Base-by-base conservation (phyloP, 805 yeast species). In the Candida berthetii region DNA sequence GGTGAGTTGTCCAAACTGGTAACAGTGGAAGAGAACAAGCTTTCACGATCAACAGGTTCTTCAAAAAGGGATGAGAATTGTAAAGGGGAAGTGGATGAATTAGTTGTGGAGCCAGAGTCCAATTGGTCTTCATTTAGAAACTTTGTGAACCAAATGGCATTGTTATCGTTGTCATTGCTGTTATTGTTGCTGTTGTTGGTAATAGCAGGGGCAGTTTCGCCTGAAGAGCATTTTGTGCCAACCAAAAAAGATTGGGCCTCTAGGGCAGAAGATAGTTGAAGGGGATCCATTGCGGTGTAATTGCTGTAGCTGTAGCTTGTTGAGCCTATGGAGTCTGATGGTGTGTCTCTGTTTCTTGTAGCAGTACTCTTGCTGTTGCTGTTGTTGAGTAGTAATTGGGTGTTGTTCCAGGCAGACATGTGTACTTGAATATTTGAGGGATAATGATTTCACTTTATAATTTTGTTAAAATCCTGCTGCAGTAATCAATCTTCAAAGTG, bases 1-100 rank as follows among this genome's bases (percentile, higher is more conserved):
- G 64, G 64, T 1, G 62, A 57, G 34, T 57, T 59, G 32, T 52
- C 55, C 4, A 58, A 37, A 4, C 53, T 46, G n/a, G 57, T 59
- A 8, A 41, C 46, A 14, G 49, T 47, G 17, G 61, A 55, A 2
- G 57, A 49, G 38, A 55, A 51, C n/a, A 55, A 27, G 9, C 46
- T 41, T 15, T 38, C 22, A 50, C 47, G 50, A 3, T 41, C 42
- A 18, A 39, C 34, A 6, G 44, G 47, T 32, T 48, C 42, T 31
- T 55, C 60, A 38, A 55, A 55, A 31, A 55, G 36, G 1, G 60
- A 52, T 3, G 57, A 52, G 38, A 55, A 55, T 40, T 55, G 58
- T 38, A 55, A 35, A 11, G 60, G 60, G 9, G 60, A 55, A 1
- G 47, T 48, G 1, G 53, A 43, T 5, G 50, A 36, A 3, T 52